These are phyloP conservation scores for Cercophora samala DNA, from an alignment of 495 filamentous ascomycete species.

Conservation along the genomic window DNA sequence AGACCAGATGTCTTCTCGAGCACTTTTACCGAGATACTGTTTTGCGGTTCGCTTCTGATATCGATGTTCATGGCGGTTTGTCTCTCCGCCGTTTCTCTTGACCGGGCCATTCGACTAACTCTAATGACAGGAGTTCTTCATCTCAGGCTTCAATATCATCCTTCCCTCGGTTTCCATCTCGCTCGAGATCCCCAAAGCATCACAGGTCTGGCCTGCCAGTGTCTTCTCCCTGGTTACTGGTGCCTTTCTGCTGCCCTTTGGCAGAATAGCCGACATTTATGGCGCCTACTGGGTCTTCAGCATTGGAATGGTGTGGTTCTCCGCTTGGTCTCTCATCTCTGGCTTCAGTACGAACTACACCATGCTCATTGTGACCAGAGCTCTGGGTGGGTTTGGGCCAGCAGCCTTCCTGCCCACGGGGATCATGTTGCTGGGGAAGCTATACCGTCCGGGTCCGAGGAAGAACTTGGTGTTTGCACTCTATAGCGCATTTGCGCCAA, in stretches of 20 bases:
- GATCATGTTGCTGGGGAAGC: slow-evolving; percentile 74
- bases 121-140: slow-evolving; percentile 64
- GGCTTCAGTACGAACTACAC: slow-evolving; percentile 67
- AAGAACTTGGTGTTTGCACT: slow-evolving; percentile 84
- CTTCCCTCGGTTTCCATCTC: slow-evolving; percentile 62
- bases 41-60: slow-evolving; percentile 68
- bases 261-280: slow-evolving; percentile 71
- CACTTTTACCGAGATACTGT: slow-evolving; percentile 61
- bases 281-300: slow-evolving; percentile 73
- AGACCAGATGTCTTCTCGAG: slow-evolving; percentile 64
- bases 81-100: not conserved
- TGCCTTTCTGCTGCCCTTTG: slow-evolving; percentile 71
- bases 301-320: slow-evolving; percentile 66
- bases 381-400: slow-evolving; percentile 74
- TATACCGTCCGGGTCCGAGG: slow-evolving; percentile 77
- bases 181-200: slow-evolving; percentile 60
- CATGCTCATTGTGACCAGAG: slow-evolving; percentile 74
- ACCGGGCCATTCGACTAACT: not conserved
- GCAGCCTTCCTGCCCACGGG: slow-evolving; percentile 75
- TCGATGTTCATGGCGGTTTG: slow-evolving; percentile 69
- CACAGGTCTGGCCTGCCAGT: slow-evolving; percentile 75
- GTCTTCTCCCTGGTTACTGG: slow-evolving; percentile 73
- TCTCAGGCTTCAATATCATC: slow-evolving; percentile 82
- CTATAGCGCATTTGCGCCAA: slow-evolving; percentile 71
- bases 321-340: slow-evolving; percentile 66